Base-by-base conservation (phyloP, 768 basidiomycete species). In the Podaxis pistillaris region DNA sequence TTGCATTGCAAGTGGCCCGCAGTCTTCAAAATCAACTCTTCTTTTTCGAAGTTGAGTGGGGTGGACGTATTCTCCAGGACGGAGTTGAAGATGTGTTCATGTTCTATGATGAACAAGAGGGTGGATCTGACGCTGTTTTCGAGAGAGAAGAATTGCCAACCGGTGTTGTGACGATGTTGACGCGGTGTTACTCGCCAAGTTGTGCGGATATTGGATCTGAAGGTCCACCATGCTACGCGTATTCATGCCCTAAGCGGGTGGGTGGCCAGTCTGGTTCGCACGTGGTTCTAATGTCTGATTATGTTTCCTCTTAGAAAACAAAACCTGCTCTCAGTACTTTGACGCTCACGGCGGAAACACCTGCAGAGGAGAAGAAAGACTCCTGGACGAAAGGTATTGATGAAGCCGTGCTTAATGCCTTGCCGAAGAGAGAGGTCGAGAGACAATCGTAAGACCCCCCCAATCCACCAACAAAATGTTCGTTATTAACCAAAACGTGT, bases 1-100 rank as follows among this genome's bases (percentile, higher is more conserved):
- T 89, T 15, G 93, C 96, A 3, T 77, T 97, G 30, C 88, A 91
- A 71, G 89, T 96, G 40, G 97, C 94, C 3, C 87, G 94, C 41
- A 93, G 91, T 62, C 79, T 98, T 40, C 95, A 98, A 70, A 89
- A 85, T 63, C 94, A 96, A 71, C 82, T 98, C 4, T 98, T 94
- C 81, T 96, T 97, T 74, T 93, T 94, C 70, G 96, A 98, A 72
- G 95, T 98, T 6, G 95, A 98, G 71, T 96, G 95, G 93, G 93
- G 91, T 33, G 87, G 88, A 55, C 86, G 88, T 19, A 80, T 88
- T 1, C 75, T 97, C 59, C 86, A 90, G 60, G 94, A 96, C 69
- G 88, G 91, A 2, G 91, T 96, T 3, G 94, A 96, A 69, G 93
- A 96, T 65, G 94, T 97, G 5, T 97, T 92, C 76, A 91, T 90